Base-by-base conservation (phyloP, 192 early-diverging fungal genomes). In the Mortierella alpina region DNA sequence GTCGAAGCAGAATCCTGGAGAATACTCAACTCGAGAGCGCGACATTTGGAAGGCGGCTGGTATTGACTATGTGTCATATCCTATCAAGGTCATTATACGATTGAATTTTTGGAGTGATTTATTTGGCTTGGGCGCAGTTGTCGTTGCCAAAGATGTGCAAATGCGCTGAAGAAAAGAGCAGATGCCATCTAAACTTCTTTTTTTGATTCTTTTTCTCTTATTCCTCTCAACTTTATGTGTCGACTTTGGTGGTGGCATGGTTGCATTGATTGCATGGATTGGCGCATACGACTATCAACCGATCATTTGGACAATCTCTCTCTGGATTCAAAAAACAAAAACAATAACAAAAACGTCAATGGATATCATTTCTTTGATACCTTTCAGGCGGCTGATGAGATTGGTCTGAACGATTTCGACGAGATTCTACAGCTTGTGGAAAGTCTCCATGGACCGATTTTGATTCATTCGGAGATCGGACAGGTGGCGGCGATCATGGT, bases 381-480 rank as follows among this genome's bases (percentile, higher is more conserved):
- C 56, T 47, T 57, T 42, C 62, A 80, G 77, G 72, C 60, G 11
- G 65, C 77, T 11, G 76, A 72, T 55, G 76, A 79, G 44, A 71
- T 79, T 58, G 41, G 41, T 11, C 41, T 79, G n/a, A 56, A 66
- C 41, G 76, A 79, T 49, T 79, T 79, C 45, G 76, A 79, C 9
- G 76, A 79, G 42, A 67, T 79, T 22, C 51, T 71, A 20, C 76
- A 79, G 40, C 52, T 79, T 57, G 69, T 79, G 53, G 76, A 79
- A 46, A 67, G 56, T 4, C 31, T 72, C 15, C 64, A 63, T 5
- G 76, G 76, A 40, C 76, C 76, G 41, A 79, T 79, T 52, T 39
- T 79, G 59, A 59, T 79, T 20, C 76, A 79, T 45, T 79, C 76
- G 20, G 76, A 79, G 15, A 79, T 79, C 63, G 76, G 76, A 6